Percentiles rank a stretch among this genome's conserved stretches.
Conservation (phyloP, 108 stramenopile species). For the Schizochytrium sp. region DNA sequence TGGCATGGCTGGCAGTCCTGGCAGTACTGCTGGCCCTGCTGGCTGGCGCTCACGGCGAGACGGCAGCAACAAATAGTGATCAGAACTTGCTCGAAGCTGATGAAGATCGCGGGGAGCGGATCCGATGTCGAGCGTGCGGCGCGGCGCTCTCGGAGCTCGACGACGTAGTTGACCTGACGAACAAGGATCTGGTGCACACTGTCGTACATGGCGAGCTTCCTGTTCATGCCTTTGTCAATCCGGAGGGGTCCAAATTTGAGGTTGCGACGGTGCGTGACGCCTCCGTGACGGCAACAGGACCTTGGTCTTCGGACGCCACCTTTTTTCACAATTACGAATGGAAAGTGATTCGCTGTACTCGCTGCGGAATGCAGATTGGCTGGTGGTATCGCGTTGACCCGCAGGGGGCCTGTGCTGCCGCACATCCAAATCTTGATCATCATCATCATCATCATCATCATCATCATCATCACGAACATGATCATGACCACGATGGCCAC, state of each 20-base stretch:
- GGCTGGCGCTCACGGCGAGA: too few species aligned
- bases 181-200: neutral
- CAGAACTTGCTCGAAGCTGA: neutral
- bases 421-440: too few species aligned
- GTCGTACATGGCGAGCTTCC: neutral
- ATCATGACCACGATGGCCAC: too few species aligned
- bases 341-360: neutral
- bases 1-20: too few species aligned
- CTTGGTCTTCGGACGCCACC: neutral
- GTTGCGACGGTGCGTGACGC: neutral
- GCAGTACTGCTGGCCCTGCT: too few species aligned
- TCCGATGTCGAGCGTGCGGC: too few species aligned
- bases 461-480: too few species aligned
- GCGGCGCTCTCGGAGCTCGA: neutral
- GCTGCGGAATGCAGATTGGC: neutral
- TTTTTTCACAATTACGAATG: neutral
- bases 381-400: neutral
- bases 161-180: neutral
- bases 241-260: neutral
- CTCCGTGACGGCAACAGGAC: neutral
- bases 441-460: too few species aligned
- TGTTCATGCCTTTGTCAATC: neutral
- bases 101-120: too few species aligned
- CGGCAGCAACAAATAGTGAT: too few species aligned
- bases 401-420: neutral